These are phyloP conservation scores for Ophiostoma montium DNA, from an alignment of 2,329 filamentous ascomycete genomes.

Conservation along the genomic window DNA sequence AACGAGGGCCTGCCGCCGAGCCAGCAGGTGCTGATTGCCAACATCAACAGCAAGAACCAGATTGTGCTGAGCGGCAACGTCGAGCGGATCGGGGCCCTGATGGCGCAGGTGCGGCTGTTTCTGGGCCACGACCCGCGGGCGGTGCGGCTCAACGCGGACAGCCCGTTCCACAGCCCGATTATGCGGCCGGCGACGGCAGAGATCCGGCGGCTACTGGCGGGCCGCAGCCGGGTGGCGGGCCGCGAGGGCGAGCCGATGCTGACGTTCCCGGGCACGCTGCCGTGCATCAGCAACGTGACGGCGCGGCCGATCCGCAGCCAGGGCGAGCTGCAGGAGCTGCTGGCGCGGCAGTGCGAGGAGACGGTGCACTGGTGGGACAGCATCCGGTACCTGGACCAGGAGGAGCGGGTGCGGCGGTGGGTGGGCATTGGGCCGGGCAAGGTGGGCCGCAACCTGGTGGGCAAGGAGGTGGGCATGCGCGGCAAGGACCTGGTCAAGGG, in stretches of 20 bases:
- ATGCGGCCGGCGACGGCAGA: slow-evolving; percentile 73
- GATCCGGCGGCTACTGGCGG: slow-evolving; percentile 52
- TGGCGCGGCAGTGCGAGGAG: slow-evolving; percentile 74
- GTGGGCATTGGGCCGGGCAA: slow-evolving; percentile 88
- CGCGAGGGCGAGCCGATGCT: slow-evolving; percentile 49
- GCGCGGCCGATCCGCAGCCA: slow-evolving; percentile 62
- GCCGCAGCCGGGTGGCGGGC: slow-evolving; percentile 38
- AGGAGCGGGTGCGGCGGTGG: slow-evolving; percentile 70
- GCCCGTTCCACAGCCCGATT: slow-evolving; percentile 80
- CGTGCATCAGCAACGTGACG: slow-evolving; percentile 77
- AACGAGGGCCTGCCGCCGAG: slow-evolving; percentile 43
- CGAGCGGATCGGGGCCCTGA: slow-evolving; percentile 62
- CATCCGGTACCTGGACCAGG: slow-evolving; percentile 75
- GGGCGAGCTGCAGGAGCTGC: slow-evolving; percentile 61
- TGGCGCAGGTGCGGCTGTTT: slow-evolving; percentile 78
- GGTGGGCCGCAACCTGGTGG: slow-evolving; percentile 83
- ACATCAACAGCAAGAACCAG: slow-evolving; percentile 92
- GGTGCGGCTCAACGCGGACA: slow-evolving; percentile 74
- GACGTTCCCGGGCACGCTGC: slow-evolving; percentile 58
- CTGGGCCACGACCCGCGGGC: slow-evolving; percentile 82
- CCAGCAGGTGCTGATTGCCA: slow-evolving; percentile 79
- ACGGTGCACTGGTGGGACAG: slow-evolving; percentile 93
- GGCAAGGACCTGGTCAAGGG: slow-evolving; percentile 67
- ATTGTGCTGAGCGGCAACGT: slow-evolving; percentile 87
- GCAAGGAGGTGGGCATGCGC: slow-evolving; percentile 85